A percentile compares a stretch with the other conserved stretches of the same genome.
These are phyloP conservation scores for Leishmania mexicana DNA, from an alignment of 208 protist genomes.

Conservation along the genomic window DNA sequence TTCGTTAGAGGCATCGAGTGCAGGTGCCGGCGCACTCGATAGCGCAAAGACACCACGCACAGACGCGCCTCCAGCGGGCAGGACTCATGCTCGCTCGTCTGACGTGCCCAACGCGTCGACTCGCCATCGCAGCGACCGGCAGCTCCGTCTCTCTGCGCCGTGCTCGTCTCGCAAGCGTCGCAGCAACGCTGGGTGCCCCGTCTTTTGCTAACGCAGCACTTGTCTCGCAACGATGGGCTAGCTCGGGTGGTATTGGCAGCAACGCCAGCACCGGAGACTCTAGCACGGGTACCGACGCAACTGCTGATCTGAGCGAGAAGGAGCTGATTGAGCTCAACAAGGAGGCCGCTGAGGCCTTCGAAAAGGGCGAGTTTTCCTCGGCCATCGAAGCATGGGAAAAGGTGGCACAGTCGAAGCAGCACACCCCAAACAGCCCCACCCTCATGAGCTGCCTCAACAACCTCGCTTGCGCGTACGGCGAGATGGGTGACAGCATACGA, in stretches of 20 bases:
- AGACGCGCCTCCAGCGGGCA: background rate
- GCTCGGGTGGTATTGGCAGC: constrained; percentile 5
- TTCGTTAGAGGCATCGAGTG: background rate
- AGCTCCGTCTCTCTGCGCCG: background rate
- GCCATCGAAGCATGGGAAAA: constrained; percentile 79
- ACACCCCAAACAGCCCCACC: constrained; percentile 55
- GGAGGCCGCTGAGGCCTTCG: constrained; percentile 50
- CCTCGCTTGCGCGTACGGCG: constrained; percentile 87
- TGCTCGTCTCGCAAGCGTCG: background rate
- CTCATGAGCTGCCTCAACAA: constrained; percentile 89
- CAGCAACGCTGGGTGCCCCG: background rate
- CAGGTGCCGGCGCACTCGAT: background rate
- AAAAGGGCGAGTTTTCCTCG: constrained; percentile 61
- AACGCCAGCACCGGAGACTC: background rate
- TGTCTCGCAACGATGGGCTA: constrained; percentile 1
- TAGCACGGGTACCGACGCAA: background rate
- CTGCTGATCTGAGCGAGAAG: constrained; percentile 18
- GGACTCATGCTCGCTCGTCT: constrained; percentile 3
- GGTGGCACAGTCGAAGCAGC: constrained; percentile 44
- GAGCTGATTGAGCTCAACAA: constrained; percentile 73
- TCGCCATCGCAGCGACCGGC: background rate
- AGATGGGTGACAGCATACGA: constrained; percentile 70
- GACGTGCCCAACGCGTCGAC: background rate
- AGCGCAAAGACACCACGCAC: background rate
- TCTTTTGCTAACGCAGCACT: background rate